Evolutionary conservation across 2,329 filamentous ascomycete species (phyloP), one percentile per base, ranked within the genome.

Genomic region (Incumbomyces delicatus): DNA sequence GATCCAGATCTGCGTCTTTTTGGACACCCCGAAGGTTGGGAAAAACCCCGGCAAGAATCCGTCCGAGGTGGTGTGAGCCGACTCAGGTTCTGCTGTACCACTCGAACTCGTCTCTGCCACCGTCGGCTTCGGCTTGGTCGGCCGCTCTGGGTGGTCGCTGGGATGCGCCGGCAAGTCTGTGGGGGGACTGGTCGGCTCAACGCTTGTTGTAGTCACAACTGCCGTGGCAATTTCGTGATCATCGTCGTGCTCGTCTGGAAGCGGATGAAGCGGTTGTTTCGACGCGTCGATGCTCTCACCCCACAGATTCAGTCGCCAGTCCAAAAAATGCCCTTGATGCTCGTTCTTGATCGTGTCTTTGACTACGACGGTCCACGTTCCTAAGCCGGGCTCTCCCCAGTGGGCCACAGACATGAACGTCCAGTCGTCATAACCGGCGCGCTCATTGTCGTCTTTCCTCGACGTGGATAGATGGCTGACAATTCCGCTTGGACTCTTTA

Each of bases 331-430:
- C 54, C 92, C 92, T 5, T 71, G 79, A 63, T 83, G 71, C 4
- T 83, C 75, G 61, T 98, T 95, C 50, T 83, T 75, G 14, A 78
- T 71, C 16, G 83, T 84, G 62, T 98, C 92, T 58, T 88, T 92
- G 59, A 96, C 80, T 42, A 95, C 72, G 33, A 98, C 75, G 0
- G 85, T 94, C 92, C 92, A 98, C 17, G 78, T 89, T 44, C 92
- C 92, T 48, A 89, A 66, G 49, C 88, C 89, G 36, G 76, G 75
- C 66, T 98, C 92, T 41, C 92, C 92, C 85, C 89, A 98, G 63
- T 98, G 92, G 53, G 83, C 89, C 32, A 98, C 92, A 51, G 83
- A 94, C 92, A 98, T 98, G 60, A 98, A 98, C 0, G 90, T 96
- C 92, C 92, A 98, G 67, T 96, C 87, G 32, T 81, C 70, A 63